These are phyloP conservation scores for Gymnopilus dilepis DNA, from an alignment of 768 basidiomycete genomes.

Conservation along the genomic window DNA sequence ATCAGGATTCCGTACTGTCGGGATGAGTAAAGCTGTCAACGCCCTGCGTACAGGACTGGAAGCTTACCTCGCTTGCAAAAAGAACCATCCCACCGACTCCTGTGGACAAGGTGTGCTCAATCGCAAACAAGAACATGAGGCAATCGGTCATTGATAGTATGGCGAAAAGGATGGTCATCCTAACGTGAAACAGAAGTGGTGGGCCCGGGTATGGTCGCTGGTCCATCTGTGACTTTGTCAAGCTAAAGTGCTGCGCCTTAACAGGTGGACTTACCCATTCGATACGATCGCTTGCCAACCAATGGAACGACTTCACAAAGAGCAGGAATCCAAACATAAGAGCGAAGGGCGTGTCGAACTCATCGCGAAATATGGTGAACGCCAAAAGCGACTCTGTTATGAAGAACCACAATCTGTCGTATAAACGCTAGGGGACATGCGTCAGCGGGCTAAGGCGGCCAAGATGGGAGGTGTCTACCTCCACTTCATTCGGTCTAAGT, in stretches of 20 bases:
- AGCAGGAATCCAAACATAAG: constrained; percentile 94
- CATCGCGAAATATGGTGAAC: constrained; percentile 96
- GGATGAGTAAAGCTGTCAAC: constrained; percentile 14
- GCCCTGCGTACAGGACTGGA: not conserved
- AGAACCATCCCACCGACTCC: constrained; percentile 92
- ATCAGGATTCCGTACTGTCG: constrained; percentile 85
- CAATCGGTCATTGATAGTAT: constrained; percentile 79
- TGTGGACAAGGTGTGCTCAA: constrained; percentile 78
- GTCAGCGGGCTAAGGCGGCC: constrained; percentile 6
- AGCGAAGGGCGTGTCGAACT: constrained; percentile 91
- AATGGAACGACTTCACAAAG: constrained; percentile 97
- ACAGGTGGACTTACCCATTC: constrained; percentile 75
- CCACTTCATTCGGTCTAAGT: constrained; percentile 86
- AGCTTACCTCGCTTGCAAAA: constrained; percentile 88
- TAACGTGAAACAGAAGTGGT: constrained; percentile 80
- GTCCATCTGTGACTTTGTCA: constrained; percentile 81
- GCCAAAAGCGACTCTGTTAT: constrained; percentile 95
- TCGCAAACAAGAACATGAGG: constrained; percentile 77
- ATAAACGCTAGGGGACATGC: constrained; percentile 71
- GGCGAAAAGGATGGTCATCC: constrained; percentile 75
- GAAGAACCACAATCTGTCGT: constrained; percentile 97
- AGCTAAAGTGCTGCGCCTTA: constrained; percentile 3
- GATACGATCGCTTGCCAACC: constrained; percentile 93
- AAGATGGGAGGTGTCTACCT: constrained; percentile 54
- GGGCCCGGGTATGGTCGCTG: constrained; percentile 91